These are phyloP conservation scores for Entrophospora sp. DNA, from an alignment of 192 early-diverging fungal species.

Conservation along the genomic window DNA sequence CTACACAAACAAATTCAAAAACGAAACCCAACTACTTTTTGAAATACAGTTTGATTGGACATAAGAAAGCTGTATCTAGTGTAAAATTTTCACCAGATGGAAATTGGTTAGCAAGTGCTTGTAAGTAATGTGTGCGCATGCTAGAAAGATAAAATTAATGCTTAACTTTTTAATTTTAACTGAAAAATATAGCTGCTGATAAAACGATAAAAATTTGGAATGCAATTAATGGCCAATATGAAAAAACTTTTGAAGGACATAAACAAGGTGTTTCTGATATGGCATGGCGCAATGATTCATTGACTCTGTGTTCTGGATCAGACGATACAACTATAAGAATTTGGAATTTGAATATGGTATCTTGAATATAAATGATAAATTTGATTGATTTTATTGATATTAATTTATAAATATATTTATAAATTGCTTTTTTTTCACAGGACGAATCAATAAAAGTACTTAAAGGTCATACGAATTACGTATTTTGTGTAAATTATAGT, in stretches of 20 bases:
- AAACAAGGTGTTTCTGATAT: constrained; percentile 90
- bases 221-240: constrained; percentile 74
- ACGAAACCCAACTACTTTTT: constrained; percentile 75
- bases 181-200: constrained; percentile 89
- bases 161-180: too few relatives aligned
- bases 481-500: constrained; percentile 97
- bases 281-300: constrained; percentile 91
- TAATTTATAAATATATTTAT: not conserved
- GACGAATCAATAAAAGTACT: constrained; percentile 32
- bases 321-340: constrained; percentile 95
- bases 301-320: constrained; percentile 77
- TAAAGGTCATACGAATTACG: constrained; percentile 91
- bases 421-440: constrained; percentile 12
- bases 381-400: not conserved
- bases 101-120: constrained; percentile 86
- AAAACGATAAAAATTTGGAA: constrained; percentile 94
- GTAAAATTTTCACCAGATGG: constrained; percentile 99
- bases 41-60: constrained; percentile 83
- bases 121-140: too few relatives aligned
- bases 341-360: constrained; percentile 77
- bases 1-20: too few relatives aligned
- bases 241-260: constrained; percentile 84
- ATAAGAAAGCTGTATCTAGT: constrained; percentile 87
- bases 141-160: too few relatives aligned
- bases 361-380: not conserved